Conservation (phyloP, 2,329 filamentous ascomycete genomes). For the Colletotrichum liaoningense region DNA sequence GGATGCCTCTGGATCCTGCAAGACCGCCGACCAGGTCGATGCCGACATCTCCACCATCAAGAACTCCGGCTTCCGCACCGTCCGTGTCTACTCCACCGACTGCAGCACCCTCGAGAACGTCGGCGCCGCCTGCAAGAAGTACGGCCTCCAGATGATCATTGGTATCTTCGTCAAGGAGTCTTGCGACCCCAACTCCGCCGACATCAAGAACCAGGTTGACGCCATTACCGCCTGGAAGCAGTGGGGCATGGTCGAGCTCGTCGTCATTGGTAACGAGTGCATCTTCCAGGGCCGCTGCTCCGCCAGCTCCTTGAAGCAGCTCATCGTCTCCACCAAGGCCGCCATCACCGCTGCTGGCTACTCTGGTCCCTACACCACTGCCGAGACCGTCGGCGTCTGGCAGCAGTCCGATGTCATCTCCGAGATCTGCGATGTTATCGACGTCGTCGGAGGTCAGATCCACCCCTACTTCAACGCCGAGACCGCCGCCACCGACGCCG, state of each 20-base stretch:
- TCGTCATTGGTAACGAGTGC: slow-evolving; percentile 93
- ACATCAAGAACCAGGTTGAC: slow-evolving; percentile 78
- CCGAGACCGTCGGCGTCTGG: slow-evolving; percentile 87
- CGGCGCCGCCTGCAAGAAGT: slow-evolving; percentile 72
- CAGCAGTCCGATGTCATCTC: slow-evolving; percentile 67
- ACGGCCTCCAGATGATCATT: slow-evolving; percentile 83
- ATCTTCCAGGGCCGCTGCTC: slow-evolving; percentile 79
- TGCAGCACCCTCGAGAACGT: slow-evolving; percentile 84
- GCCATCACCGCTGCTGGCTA: slow-evolving; percentile 75
- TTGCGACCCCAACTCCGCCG: slow-evolving; percentile 67
- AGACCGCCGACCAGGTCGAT: slow-evolving; percentile 67
- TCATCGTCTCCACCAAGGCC: slow-evolving; percentile 76
- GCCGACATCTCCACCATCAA: slow-evolving; percentile 73
- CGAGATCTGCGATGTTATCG: slow-evolving; percentile 77
- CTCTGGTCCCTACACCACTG: slow-evolving; percentile 81
- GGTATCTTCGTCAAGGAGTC: slow-evolving; percentile 85
- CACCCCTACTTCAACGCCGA: slow-evolving; percentile 93
- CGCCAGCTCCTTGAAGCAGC: slow-evolving; percentile 72
- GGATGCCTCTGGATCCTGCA: slow-evolving; percentile 69
- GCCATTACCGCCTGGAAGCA: slow-evolving; percentile 77
- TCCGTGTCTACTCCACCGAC: slow-evolving; percentile 94
- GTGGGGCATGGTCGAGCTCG: slow-evolving; percentile 81
- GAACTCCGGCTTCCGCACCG: slow-evolving; percentile 72
- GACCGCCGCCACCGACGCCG: slow-evolving; percentile 73
- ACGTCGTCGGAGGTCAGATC: slow-evolving; percentile 86